A percentile compares a stretch with the other conserved stretches of the same genome.
Evolutionary conservation across 495 filamentous ascomycete species (phyloP).

Genomic region (Penicillium subrubescens): DNA sequence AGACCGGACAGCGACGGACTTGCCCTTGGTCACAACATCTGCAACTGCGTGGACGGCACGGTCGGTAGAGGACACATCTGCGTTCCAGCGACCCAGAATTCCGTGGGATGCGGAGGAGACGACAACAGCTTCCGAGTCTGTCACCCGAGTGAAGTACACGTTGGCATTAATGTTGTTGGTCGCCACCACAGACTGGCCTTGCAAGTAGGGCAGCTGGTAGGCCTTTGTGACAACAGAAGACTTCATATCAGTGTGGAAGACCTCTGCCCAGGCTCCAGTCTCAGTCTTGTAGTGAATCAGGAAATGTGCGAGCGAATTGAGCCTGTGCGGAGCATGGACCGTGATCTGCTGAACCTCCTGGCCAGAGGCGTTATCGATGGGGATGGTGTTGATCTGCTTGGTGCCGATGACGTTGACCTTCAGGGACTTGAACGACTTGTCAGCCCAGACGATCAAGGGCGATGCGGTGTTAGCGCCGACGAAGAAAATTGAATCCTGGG

Average conservation of each 20-base stretch:
- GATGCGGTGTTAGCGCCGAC: slow-evolving; percentile 83
- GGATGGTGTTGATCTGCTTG: slow-evolving; percentile 58
- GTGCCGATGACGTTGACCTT: slow-evolving; percentile 81
- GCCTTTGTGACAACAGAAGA: slow-evolving; percentile 66
- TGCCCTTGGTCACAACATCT: slow-evolving; percentile 72
- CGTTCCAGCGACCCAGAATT: slow-evolving; percentile 70
- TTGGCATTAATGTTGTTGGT: slow-evolving; percentile 75
- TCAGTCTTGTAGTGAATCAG: slow-evolving; percentile 78
- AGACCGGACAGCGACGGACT: slow-evolving; percentile 73
- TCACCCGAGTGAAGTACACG: slow-evolving; percentile 84
- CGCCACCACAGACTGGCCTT: slow-evolving; percentile 74
- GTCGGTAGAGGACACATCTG: slow-evolving; percentile 45
- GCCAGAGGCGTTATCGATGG: slow-evolving; percentile 53
- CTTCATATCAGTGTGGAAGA: slow-evolving; percentile 78
- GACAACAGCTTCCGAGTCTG: slow-evolving; percentile 67
- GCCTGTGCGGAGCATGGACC: slow-evolving; percentile 71
- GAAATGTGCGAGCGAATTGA: slow-evolving; percentile 75
- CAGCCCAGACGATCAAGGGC: slow-evolving; percentile 81
- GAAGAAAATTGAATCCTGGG: slow-evolving; percentile 69
- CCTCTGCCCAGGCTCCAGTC: slow-evolving; percentile 75
- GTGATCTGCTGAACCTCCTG: slow-evolving; percentile 66
- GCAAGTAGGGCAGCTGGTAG: slow-evolving; percentile 70
- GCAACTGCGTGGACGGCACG: slow-evolving; percentile 68
- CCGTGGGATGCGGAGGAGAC: slow-evolving; percentile 77
- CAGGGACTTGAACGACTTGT: slow-evolving; percentile 64